Percentiles rank a stretch among this genome's conserved stretches.
Conservation (phyloP, 2,329 filamentous ascomycete genomes). For the Basipetospora chlamydospora region DNA sequence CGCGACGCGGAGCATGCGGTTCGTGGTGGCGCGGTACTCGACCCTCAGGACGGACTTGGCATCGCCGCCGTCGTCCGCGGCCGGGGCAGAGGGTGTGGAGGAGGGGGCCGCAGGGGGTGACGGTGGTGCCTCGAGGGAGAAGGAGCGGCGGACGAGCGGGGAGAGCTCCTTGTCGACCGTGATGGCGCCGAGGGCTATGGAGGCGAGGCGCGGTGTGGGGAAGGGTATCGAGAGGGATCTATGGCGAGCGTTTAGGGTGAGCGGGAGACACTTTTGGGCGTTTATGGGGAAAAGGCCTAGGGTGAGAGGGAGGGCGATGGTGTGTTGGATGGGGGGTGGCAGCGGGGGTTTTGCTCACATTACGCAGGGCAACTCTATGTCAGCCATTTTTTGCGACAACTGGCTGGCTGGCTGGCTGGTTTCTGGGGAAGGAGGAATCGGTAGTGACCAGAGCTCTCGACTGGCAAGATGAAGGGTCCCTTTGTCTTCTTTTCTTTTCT, state of each 20-base stretch:
- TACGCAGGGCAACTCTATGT: conserved; percentile 45
- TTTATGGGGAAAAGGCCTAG: too few species aligned
- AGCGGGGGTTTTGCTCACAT: conserved; percentile 32
- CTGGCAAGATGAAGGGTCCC: conserved; percentile 1
- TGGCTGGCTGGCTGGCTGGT: too few species aligned
- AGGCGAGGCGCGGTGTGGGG: conserved; percentile 63
- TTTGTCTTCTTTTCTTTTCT: conserved; percentile 8
- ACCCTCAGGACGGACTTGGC: conserved; percentile 44
- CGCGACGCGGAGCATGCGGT: conserved; percentile 89
- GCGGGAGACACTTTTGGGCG: conserved; percentile 8
- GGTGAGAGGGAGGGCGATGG: conserved; percentile 9
- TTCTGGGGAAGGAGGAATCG: too few species aligned
- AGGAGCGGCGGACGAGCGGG: conserved; percentile 59
- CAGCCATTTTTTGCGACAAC: conserved; percentile 15
- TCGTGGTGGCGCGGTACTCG: conserved; percentile 76
- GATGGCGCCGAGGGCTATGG: conserved; percentile 59
- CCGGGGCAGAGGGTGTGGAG: conserved; percentile 10
- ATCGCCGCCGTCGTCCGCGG: conserved; percentile 8
- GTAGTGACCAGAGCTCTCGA: conserved; percentile 12
- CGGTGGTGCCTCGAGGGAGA: conserved; percentile 32
- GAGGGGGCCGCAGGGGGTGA: neutral
- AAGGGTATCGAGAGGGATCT: conserved; percentile 46
- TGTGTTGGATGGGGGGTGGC: conserved; percentile 1
- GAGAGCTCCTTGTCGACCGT: conserved; percentile 84
- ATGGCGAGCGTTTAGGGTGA: conserved; percentile 4